Base-by-base conservation (phyloP, 164 flowering plant species). In the Berberis thunbergii region DNA sequence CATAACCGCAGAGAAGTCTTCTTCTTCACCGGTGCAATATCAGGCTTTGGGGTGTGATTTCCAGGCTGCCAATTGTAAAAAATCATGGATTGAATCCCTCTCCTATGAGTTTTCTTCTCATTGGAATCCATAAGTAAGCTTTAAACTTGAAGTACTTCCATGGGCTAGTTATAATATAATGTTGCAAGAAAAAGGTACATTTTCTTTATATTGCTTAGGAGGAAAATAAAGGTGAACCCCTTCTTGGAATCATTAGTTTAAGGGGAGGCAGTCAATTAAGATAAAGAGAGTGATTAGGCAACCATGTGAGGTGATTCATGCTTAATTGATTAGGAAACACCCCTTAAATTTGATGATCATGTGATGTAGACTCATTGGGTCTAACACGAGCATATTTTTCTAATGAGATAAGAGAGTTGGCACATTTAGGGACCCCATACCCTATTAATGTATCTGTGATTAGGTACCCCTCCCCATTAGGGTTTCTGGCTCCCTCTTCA, bases 291-390 rank as follows among this genome's bases (percentile, higher is more conserved):
- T 12, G 43, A 49, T 43, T 13, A 67, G 67, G 69, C 79, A 61
- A 73, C 78, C 85, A 84, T 78, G 84, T 81, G 84, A 67, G 67
- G 69, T 78, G 74, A 61, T 71, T 77, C 85, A 84, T 78, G 84
- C 80, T 83, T 60, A 71, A 67, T 70, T 73, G 69, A 59, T 72
- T 26, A 26, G 26, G 26, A 26, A 26, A 26, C 26, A 26, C 46
- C 43, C 12, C 76, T 65, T 75, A 59, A 71, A 60, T 64, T 63
- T 50, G 40, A 45, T 52, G 3, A 4, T 2, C n/a, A 46, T 42
- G 48, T 49, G 44, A 44, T 4, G 26, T 38, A 39, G 56, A 62
- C 64, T 50, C 56, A 63, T 52, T 42, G 58, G 66, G 26, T 26
- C 26, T 26, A 42, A 7, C 13, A 39, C 41, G 64, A 62, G 64